These are phyloP conservation scores for Thuja plicata DNA, from an alignment of 83 land plant species.

Conservation along the genomic window DNA sequence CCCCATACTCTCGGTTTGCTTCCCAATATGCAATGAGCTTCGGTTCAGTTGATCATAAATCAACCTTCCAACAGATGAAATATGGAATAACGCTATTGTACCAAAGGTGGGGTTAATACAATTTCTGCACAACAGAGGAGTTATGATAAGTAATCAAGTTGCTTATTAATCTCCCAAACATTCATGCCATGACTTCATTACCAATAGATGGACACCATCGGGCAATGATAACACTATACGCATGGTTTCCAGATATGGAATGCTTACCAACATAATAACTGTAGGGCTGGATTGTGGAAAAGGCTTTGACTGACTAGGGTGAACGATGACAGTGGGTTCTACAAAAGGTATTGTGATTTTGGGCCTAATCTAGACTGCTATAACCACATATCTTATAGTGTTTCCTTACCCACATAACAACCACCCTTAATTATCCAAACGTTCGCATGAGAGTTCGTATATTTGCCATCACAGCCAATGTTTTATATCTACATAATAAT, in stretches of 20 bases:
- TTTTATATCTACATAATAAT: too few relatives aligned
- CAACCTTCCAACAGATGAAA: too few relatives aligned
- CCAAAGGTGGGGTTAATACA: too few relatives aligned
- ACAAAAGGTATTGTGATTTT: conserved; percentile 44
- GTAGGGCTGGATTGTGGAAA: conserved; percentile 62
- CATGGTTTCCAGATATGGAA: conserved; percentile 45
- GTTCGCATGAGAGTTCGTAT: background rate
- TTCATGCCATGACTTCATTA: conserved; percentile 56
- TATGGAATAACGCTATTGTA: too few relatives aligned
- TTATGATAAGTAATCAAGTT: too few relatives aligned
- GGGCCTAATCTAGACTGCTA: conserved; percentile 43
- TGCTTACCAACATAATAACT: conserved; percentile 59
- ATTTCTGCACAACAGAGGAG: too few relatives aligned
- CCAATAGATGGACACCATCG: conserved; percentile 49
- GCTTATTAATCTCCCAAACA: conserved; percentile 57
- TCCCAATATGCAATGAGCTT: too few relatives aligned
- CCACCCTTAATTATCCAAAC: background rate
- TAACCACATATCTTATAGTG: background rate
- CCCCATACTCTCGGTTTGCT: too few relatives aligned
- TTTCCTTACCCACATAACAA: background rate
- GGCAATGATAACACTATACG: conserved; percentile 30
- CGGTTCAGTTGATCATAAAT: too few relatives aligned
- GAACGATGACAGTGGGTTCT: conserved; percentile 48
- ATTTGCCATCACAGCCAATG: too few relatives aligned
- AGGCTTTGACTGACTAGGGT: conserved; percentile 20